A percentile compares a stretch with the other conserved stretches of the same genome.
Evolutionary conservation across 2,329 filamentous ascomycete species (phyloP).

Genomic region (Aureobasidium sp.): DNA sequence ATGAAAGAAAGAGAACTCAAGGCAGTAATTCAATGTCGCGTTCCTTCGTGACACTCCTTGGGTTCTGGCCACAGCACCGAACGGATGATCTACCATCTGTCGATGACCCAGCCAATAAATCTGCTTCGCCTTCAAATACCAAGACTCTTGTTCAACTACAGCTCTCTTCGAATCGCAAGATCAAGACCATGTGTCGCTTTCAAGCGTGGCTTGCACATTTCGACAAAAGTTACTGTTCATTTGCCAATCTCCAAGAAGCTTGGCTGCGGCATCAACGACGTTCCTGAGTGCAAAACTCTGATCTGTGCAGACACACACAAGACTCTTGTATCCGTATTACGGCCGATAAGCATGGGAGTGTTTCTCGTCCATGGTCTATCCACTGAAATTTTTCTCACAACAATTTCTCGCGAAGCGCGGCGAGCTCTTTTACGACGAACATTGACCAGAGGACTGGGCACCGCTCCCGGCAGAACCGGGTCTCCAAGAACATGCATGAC

Average conservation of each 20-base stretch:
- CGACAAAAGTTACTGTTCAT: neutral
- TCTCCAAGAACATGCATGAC: too few relatives aligned
- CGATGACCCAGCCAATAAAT: neutral
- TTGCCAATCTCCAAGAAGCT: constrained; percentile 8
- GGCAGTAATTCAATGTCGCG: neutral
- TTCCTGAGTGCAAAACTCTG: constrained; percentile 1
- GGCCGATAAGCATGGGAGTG: neutral
- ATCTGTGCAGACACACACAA: constrained; percentile 2
- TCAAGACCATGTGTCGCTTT: neutral
- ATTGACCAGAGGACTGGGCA: constrained; percentile 1
- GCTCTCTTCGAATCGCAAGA: neutral
- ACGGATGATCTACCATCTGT: constrained; percentile 1
- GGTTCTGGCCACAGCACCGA: neutral
- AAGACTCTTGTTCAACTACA: neutral
- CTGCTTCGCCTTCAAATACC: constrained; percentile 1
- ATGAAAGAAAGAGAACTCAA: neutral
- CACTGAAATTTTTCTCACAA: neutral
- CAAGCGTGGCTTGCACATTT: neutral
- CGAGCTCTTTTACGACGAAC: neutral
- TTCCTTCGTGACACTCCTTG: neutral
- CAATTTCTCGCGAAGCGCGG: neutral
- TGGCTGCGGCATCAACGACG: neutral
- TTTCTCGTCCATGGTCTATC: neutral
- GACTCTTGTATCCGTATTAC: constrained; percentile 12
- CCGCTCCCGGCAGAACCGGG: too few relatives aligned